These are phyloP conservation scores for Phlyctochytrium arcticum DNA, from an alignment of 192 early-diverging fungal species.

Conservation along the genomic window DNA sequence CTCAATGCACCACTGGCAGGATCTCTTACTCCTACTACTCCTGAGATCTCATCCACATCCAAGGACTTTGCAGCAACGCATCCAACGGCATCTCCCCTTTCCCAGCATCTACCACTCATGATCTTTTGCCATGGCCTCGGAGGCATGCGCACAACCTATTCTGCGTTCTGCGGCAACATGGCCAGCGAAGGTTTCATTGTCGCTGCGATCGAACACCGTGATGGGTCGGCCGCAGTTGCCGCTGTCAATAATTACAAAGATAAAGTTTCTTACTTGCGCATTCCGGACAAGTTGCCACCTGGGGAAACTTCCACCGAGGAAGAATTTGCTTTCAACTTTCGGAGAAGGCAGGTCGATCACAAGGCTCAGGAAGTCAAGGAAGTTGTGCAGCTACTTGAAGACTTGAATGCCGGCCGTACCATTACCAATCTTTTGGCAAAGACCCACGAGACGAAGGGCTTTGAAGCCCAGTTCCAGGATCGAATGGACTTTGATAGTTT, in stretches of 20 bases:
- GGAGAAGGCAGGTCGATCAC: constrained; percentile 15
- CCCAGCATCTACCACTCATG: constrained; percentile 15
- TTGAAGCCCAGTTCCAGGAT: constrained; percentile 10
- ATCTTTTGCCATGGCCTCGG: constrained; percentile 47
- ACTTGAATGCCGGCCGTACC: constrained; percentile 8
- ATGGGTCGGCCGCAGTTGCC: constrained; percentile 29
- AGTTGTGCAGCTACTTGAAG: constrained; percentile 15
- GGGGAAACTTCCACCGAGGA: constrained; percentile 14
- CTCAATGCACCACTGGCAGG: constrained; percentile 2
- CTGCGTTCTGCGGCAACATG: constrained; percentile 26
- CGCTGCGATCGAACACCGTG: constrained; percentile 34
- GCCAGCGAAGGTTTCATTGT: constrained; percentile 37
- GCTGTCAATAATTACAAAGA: background rate
- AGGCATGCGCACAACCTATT: constrained; percentile 45
- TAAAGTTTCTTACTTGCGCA: background rate
- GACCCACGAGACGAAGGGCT: background rate
- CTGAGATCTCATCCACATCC: too few relatives aligned
- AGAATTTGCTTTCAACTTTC: constrained; percentile 7
- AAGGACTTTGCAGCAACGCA: too few relatives aligned
- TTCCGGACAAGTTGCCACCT: background rate
- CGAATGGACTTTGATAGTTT: constrained; percentile 26
- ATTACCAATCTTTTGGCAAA: constrained; percentile 11
- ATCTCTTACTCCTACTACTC: background rate
- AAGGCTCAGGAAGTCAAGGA: constrained; percentile 22
- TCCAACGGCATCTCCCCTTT: too few relatives aligned